These are phyloP conservation scores for Marasmius sp. DNA, from an alignment of 1,284 basidiomycete genomes.

Conservation along the genomic window DNA sequence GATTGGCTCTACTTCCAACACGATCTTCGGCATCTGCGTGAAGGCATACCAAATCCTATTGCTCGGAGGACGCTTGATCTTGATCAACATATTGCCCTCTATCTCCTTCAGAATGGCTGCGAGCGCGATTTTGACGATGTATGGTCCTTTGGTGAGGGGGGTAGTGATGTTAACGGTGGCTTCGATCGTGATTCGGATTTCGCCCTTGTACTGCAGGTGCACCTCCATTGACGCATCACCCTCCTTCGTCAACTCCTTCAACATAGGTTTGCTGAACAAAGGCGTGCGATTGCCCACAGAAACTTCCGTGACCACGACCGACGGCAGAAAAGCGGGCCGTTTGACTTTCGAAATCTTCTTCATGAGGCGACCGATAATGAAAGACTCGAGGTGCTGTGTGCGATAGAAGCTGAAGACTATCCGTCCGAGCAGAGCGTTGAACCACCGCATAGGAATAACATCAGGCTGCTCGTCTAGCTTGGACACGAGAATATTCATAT, in stretches of 20 bases:
- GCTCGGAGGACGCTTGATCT: constrained; percentile 93
- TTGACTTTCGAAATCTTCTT: constrained; percentile 92
- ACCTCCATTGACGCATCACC: constrained; percentile 91
- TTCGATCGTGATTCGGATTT: constrained; percentile 86
- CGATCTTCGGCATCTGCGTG: constrained; percentile 89
- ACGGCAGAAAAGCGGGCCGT: constrained; percentile 82
- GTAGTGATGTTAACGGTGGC: constrained; percentile 86
- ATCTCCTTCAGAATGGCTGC: constrained; percentile 86
- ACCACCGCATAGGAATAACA: constrained; percentile 94
- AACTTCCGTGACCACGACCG: constrained; percentile 86
- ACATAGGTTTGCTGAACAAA: constrained; percentile 91
- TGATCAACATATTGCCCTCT: constrained; percentile 88
- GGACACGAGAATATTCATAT: constrained; percentile 84
- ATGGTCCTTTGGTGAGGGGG: constrained; percentile 82
- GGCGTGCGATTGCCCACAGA: constrained; percentile 85
- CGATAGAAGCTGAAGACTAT: constrained; percentile 91
- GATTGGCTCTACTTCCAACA: constrained; percentile 87
- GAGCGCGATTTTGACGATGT: constrained; percentile 86
- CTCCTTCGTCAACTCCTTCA: constrained; percentile 92
- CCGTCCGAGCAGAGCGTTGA: constrained; percentile 91
- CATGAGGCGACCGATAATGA: constrained; percentile 88
- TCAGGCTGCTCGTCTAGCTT: constrained; percentile 92
- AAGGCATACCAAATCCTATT: constrained; percentile 98
- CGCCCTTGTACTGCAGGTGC: constrained; percentile 81
- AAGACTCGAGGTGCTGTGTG: constrained; percentile 78